Conservation (phyloP, 192 early-diverging fungal species). For the Coemansia sp. region DNA sequence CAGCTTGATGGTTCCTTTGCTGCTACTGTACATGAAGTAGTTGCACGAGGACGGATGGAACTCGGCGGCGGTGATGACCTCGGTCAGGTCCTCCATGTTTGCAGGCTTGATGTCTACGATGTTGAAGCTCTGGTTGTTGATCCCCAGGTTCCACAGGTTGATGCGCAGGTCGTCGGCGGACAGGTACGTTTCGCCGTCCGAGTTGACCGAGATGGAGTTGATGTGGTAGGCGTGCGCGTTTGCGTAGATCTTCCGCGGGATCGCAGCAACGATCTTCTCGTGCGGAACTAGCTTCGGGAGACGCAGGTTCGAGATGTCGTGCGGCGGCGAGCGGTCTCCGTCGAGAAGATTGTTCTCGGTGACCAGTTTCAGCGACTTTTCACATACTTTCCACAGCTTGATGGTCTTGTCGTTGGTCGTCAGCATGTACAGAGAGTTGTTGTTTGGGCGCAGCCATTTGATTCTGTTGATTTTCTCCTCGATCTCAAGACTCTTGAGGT, state of each 20-base stretch:
- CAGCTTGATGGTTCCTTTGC: slow-evolving; percentile 96
- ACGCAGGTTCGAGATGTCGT: slow-evolving; percentile 57
- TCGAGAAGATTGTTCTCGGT: slow-evolving; percentile 87
- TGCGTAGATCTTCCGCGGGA: slow-evolving; percentile 93
- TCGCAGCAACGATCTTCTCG: slow-evolving; percentile 94
- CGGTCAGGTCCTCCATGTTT: slow-evolving; percentile 99
- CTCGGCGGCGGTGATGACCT: slow-evolving; percentile 98
- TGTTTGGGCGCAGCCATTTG: slow-evolving; percentile 96
- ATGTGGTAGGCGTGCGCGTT: slow-evolving; percentile 99
- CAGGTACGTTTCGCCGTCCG: slow-evolving; percentile 96
- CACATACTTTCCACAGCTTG: slow-evolving; percentile 99
- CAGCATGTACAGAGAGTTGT: slow-evolving; percentile 93
- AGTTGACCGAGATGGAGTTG: slow-evolving; percentile 99
- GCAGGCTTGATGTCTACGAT: slow-evolving; percentile 99
- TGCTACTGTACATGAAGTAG: slow-evolving; percentile 97
- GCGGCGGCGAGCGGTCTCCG: slow-evolving; percentile 56
- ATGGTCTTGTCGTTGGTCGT: slow-evolving; percentile 99
- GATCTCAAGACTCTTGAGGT: slow-evolving; percentile 98
- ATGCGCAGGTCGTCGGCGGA: slow-evolving; percentile 97
- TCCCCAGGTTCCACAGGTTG: slow-evolving; percentile 98
- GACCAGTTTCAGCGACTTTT: slow-evolving; percentile 94
- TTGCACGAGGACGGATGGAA: slow-evolving; percentile 97
- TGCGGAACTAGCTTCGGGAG: slow-evolving; percentile 89
- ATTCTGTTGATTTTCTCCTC: slow-evolving; percentile 99
- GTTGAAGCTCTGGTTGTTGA: slow-evolving; percentile 98